Evolutionary conservation across 2,329 filamentous ascomycete genomes (phyloP).

Genomic region (Periconia digitata): DNA sequence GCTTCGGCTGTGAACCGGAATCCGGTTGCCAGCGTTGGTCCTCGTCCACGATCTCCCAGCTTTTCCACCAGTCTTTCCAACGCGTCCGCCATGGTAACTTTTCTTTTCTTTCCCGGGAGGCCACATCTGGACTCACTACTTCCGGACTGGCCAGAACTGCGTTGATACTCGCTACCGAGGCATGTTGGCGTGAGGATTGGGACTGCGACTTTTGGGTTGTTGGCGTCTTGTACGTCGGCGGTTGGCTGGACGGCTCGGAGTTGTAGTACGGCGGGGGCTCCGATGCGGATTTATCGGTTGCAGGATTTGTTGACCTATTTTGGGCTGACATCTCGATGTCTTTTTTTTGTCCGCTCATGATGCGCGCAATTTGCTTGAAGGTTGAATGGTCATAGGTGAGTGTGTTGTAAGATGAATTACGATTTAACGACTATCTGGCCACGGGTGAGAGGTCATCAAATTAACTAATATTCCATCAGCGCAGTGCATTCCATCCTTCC

Average conservation of each 20-base stretch:
- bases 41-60: neutral
- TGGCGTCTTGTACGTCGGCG: constrained; percentile 1
- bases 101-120: neutral
- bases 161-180: neutral
- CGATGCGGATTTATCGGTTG: neutral
- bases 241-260: constrained; percentile 10
- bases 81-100: neutral
- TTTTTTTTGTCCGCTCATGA: neutral
- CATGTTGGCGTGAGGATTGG: neutral
- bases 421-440: too few species aligned
- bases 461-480: too few species aligned
- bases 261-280: constrained; percentile 5
- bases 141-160: neutral
- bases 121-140: neutral
- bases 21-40: neutral
- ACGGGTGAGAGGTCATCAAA: too few species aligned
- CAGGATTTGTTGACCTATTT: neutral
- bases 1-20: neutral
- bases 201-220: neutral
- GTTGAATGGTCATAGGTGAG: too few species aligned
- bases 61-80: neutral
- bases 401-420: too few species aligned
- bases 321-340: neutral
- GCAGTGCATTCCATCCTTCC: too few species aligned
- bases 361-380: neutral